These are phyloP conservation scores for Aulographum hederae DNA, from an alignment of 2,329 filamentous ascomycete genomes.

Conservation along the genomic window DNA sequence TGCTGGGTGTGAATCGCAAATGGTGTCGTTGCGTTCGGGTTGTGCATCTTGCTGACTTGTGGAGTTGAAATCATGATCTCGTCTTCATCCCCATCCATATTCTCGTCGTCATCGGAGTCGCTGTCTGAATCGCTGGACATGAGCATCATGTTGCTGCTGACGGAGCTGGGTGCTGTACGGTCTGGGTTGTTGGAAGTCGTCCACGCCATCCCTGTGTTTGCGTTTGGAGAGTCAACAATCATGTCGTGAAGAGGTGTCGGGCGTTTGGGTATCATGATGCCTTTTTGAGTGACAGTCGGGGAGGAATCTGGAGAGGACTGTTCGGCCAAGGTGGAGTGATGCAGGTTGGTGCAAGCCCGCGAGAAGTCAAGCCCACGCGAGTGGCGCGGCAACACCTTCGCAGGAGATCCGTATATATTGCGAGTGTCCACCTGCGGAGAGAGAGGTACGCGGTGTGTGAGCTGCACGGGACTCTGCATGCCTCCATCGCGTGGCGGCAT, in stretches of 20 bases:
- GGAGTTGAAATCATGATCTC: slow-evolving; percentile 73
- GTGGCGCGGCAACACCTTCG: slow-evolving; percentile 60
- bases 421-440: slow-evolving; percentile 75
- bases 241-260: slow-evolving; percentile 12
- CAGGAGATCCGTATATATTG: slow-evolving; percentile 71
- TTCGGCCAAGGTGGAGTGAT: slow-evolving; percentile 87
- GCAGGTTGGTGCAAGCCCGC: slow-evolving; percentile 77
- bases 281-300: slow-evolving; percentile 59
- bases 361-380: slow-evolving; percentile 89
- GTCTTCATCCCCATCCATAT: slow-evolving; percentile 29
- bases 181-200: slow-evolving; percentile 38
- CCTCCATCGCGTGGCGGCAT: slow-evolving; percentile 32
- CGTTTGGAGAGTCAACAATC: slow-evolving; percentile 44
- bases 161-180: slow-evolving; percentile 45
- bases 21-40: slow-evolving; percentile 26
- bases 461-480: slow-evolving; percentile 25
- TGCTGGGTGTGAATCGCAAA: slow-evolving; percentile 12
- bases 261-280: slow-evolving; percentile 36
- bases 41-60: slow-evolving; percentile 44
- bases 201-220: slow-evolving; percentile 44
- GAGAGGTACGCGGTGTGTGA: slow-evolving; percentile 41
- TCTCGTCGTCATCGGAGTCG: slow-evolving; percentile 38
- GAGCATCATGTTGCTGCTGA: slow-evolving; percentile 64
- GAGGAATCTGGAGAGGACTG: slow-evolving; percentile 79
- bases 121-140: slow-evolving; percentile 61